Conservation (phyloP, 306 rosid genomes). For the Lithocarpus polystachyus region DNA sequence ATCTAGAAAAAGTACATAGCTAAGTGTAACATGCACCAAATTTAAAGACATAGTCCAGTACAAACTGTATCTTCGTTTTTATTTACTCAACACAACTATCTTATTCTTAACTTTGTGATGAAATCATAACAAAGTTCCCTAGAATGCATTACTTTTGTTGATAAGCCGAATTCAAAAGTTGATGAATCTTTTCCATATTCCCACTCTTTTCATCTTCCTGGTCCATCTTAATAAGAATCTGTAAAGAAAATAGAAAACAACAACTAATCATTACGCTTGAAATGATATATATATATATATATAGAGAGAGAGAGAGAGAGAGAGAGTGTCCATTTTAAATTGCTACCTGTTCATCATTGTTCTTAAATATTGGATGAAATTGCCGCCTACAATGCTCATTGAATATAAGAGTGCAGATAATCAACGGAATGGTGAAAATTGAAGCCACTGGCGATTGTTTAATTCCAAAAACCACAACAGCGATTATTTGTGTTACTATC, state of each 20-base stretch:
- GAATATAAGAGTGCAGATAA: constrained; percentile 67
- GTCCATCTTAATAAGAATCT: constrained; percentile 87
- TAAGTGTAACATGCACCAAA: too few relatives aligned
- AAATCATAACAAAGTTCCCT: too few relatives aligned
- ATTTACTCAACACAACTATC: too few relatives aligned
- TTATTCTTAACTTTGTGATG: too few relatives aligned
- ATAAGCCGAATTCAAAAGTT: constrained; percentile 54
- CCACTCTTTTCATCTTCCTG: constrained; percentile 55
- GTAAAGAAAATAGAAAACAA: background rate
- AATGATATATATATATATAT: background rate
- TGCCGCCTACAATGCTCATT: constrained; percentile 74
- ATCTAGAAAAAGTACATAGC: too few relatives aligned
- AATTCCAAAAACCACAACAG: constrained; percentile 80
- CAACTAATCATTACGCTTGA: constrained; percentile 7
- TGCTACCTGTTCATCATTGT: constrained; percentile 67
- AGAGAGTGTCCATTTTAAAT: constrained; percentile 8
- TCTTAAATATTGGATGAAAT: constrained; percentile 60
- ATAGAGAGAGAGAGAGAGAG: background rate
- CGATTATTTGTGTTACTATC: constrained; percentile 69
- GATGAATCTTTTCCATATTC: constrained; percentile 53
- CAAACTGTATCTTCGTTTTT: too few relatives aligned
- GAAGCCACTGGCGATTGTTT: constrained; percentile 62
- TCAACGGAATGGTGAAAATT: constrained; percentile 75
- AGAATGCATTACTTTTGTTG: too few relatives aligned
- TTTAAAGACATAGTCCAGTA: too few relatives aligned